These are phyloP conservation scores for Cercophora samala DNA, from an alignment of 495 filamentous ascomycete genomes.

Conservation along the genomic window DNA sequence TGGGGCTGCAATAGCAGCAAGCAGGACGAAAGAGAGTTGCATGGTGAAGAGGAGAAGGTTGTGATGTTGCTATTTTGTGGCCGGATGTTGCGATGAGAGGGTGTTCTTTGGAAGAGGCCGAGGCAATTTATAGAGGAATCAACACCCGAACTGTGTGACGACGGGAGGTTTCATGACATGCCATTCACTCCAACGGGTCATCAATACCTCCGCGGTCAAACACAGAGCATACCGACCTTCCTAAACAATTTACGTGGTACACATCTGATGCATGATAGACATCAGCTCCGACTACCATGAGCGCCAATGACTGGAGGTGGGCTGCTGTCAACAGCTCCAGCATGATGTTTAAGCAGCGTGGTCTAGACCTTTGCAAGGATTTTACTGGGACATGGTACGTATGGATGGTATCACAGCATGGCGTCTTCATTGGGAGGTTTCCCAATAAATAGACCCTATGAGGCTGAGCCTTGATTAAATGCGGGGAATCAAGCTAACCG, in stretches of 20 bases:
- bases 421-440: no score
- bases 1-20: not conserved
- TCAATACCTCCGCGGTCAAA: not conserved
- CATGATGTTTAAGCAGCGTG: no score
- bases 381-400: not conserved
- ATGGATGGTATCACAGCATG: not conserved
- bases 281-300: not conserved
- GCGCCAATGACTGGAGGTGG: not conserved
- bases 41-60: not conserved
- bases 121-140: not conserved
- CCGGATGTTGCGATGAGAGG: not conserved
- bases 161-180: not conserved
- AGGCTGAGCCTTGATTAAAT: not conserved
- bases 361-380: not conserved
- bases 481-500: not conserved
- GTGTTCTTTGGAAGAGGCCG: not conserved
- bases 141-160: not conserved
- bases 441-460: not conserved
- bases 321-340: no score
- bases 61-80: no score
- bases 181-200: not conserved
- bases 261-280: not conserved
- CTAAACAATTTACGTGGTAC: not conserved
- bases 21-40: not conserved
- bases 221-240: not conserved